Conservation (phyloP, 805 yeast genomes). For the Yarrowia deformans region DNA sequence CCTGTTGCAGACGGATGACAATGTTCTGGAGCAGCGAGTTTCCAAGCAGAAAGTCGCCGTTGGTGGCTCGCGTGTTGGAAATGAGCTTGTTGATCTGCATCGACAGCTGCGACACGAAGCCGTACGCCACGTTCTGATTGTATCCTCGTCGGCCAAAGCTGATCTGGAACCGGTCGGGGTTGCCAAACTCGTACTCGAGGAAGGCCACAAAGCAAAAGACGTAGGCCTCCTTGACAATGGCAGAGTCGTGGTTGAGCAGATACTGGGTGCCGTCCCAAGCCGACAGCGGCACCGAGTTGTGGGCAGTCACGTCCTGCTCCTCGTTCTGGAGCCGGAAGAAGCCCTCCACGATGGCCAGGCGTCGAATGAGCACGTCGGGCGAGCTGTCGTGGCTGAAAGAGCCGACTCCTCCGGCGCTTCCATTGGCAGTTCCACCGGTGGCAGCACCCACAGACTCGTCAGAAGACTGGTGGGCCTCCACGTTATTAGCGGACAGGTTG, state of each 20-base stretch:
- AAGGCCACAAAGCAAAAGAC: slow-evolving; percentile 44
- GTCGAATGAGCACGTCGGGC: slow-evolving; percentile 18
- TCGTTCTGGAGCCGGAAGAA: slow-evolving; percentile 42
- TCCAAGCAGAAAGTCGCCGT: slow-evolving; percentile 34
- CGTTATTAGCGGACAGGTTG: background rate
- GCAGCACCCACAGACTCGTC: slow-evolving; percentile 37
- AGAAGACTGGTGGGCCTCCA: slow-evolving; percentile 11
- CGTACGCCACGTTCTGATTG: slow-evolving; percentile 29
- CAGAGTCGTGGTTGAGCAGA: slow-evolving; percentile 44
- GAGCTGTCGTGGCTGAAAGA: slow-evolving; percentile 15
- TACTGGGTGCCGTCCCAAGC: slow-evolving; percentile 50
- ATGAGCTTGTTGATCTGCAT: slow-evolving; percentile 24
- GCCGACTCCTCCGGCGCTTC: slow-evolving; percentile 2
- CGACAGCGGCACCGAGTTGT: slow-evolving; percentile 41
- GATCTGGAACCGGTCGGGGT: slow-evolving; percentile 32
- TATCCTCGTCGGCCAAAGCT: slow-evolving; percentile 21
- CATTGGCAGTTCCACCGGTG: slow-evolving; percentile 13
- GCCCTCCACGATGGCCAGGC: slow-evolving; percentile 40
- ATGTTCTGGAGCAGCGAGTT: slow-evolving; percentile 28
- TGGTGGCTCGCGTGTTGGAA: slow-evolving; percentile 23
- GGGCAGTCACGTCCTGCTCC: slow-evolving; percentile 34
- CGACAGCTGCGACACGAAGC: slow-evolving; percentile 22
- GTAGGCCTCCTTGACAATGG: slow-evolving; percentile 45
- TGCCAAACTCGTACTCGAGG: slow-evolving; percentile 41
- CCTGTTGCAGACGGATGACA: slow-evolving; percentile 35